phyloP scores from a whole-genome alignment of 2,329 filamentous ascomycete genomes.

The Harringtonia lauricola region DNA sequence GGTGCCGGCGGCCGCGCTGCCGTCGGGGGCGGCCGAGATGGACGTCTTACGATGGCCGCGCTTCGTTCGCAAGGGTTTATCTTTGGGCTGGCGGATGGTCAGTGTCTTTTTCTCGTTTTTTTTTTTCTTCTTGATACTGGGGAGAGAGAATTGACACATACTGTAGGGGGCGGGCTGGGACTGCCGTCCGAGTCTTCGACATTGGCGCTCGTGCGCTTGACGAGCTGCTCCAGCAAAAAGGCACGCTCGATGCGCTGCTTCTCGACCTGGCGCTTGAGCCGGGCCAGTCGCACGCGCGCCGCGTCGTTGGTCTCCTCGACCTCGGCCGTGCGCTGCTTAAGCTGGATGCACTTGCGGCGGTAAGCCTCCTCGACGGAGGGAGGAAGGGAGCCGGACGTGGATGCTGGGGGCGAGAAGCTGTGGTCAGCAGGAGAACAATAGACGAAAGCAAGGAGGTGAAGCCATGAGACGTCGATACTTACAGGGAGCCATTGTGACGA shows the following conservation, averaged over 20 bases:
- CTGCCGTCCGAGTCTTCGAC: constrained; percentile 71
- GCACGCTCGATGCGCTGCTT: constrained; percentile 85
- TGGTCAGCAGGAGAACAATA: neutral
- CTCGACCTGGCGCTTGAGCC: constrained; percentile 75
- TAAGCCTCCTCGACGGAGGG: constrained; percentile 94
- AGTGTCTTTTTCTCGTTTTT: too few relatives aligned
- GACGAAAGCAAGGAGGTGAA: too few relatives aligned
- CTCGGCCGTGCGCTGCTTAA: constrained; percentile 83
- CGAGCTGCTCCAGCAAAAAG: constrained; percentile 61
- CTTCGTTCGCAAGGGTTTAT: constrained; percentile 67
- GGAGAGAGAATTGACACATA: constrained; percentile 29
- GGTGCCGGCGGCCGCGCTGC: constrained; percentile 26
- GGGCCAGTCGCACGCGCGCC: constrained; percentile 64
- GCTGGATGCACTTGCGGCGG: constrained; percentile 88
- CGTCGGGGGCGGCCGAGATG: constrained; percentile 30
- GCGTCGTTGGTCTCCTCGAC: constrained; percentile 87
- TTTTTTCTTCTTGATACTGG: too few relatives aligned
- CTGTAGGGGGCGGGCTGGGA: constrained; percentile 68
- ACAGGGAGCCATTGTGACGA: constrained; percentile 10
- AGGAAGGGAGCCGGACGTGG: constrained; percentile 43
- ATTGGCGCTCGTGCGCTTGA: constrained; percentile 62
- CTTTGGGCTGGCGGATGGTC: constrained; percentile 48
- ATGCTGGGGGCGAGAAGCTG: neutral
- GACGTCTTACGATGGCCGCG: constrained; percentile 56
- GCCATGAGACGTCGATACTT: constrained; percentile 3